Conservation (phyloP, 345 rosid genomes). For the Euphorbia lathyris region DNA sequence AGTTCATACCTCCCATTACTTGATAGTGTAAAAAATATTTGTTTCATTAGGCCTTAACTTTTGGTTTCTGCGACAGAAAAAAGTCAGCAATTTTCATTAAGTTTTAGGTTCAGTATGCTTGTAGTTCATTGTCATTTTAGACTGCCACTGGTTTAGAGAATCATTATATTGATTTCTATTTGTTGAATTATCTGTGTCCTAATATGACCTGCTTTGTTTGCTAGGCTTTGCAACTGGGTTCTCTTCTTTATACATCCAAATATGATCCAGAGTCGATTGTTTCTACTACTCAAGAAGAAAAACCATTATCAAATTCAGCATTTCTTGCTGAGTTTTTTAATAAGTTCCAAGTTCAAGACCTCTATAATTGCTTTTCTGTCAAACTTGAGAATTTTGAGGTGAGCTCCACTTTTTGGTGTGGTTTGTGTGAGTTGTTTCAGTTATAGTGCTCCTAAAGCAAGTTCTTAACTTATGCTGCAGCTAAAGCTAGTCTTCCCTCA, state of each 20-base stretch:
- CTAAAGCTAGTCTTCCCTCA: slow-evolving; percentile 40
- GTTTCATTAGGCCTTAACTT: neutral
- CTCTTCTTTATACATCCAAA: slow-evolving; percentile 42
- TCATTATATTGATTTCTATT: slow-evolving; percentile 3
- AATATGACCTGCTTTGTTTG: slow-evolving; percentile 20
- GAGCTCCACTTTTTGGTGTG: slow-evolving; percentile 16
- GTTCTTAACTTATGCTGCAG: slow-evolving; percentile 39
- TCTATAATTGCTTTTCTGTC: slow-evolving; percentile 58
- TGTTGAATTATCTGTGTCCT: slow-evolving; percentile 7
- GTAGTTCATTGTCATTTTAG: neutral
- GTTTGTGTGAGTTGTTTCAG: slow-evolving; percentile 6
- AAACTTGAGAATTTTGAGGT: slow-evolving; percentile 61
- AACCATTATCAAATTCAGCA: slow-evolving; percentile 32
- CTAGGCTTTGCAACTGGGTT: slow-evolving; percentile 54
- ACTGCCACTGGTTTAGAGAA: neutral
- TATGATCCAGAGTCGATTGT: slow-evolving; percentile 30
- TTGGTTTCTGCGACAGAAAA: neutral
- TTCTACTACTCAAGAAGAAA: slow-evolving; percentile 35
- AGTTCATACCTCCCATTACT: neutral
- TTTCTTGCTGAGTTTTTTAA: slow-evolving; percentile 19
- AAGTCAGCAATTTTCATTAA: neutral
- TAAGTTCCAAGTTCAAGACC: slow-evolving; percentile 42
- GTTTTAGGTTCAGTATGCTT: neutral
- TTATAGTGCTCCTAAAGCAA: slow-evolving; percentile 16
- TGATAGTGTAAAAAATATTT: neutral